Evolutionary conservation across 306 rosid species (phyloP), one percentile per base, ranked within the genome.

Genomic region (Glycine tomentella): DNA sequence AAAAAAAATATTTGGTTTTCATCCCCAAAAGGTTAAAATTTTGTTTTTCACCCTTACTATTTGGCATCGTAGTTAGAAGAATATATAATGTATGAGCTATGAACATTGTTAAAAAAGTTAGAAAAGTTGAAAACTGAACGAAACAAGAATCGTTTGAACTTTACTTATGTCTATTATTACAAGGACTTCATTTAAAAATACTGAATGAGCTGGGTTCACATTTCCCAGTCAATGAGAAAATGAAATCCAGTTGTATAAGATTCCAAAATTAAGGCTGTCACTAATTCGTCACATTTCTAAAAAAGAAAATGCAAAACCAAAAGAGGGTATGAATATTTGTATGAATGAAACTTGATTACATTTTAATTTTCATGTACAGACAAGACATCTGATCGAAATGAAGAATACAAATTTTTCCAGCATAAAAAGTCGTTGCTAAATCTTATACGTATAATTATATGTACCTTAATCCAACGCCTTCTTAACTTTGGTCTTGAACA

Each of bases 401-500:
- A 16, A 9, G 73, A 84, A 73, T 77, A 73, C 86, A 79, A 57
- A 51, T 51, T 9, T 62, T 50, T 36, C 31, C 79, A 76, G 58
- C 82, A 70, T 70, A 13, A 44, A 55, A 84, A 16, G 55, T 46
- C 16, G 36, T 20, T n/a, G 48, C 75, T 82, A 61, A 78, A 79
- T 79, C 59, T 17, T 80, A 16, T 81, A 65, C 80, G 81, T 70
- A 79, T 83, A 51, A 65, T 46, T 71, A 7, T 67, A 80, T 86
- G 49, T 74, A 86, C 63, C 72, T 92, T 78, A 90, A 72, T 73
- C 86, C 77, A 15, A 69, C 11, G 88, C 87, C 82, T 95, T 94
- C 85, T 91, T 92, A 83, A 92, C 87, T 84, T 92, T 91, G 9
- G 97, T 94, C 89, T 87, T 92, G 56, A 94, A 94, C 38, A 94